Evolutionary conservation across 306 rosid species (phyloP).

Genomic region (Fragaria ananassa): DNA sequence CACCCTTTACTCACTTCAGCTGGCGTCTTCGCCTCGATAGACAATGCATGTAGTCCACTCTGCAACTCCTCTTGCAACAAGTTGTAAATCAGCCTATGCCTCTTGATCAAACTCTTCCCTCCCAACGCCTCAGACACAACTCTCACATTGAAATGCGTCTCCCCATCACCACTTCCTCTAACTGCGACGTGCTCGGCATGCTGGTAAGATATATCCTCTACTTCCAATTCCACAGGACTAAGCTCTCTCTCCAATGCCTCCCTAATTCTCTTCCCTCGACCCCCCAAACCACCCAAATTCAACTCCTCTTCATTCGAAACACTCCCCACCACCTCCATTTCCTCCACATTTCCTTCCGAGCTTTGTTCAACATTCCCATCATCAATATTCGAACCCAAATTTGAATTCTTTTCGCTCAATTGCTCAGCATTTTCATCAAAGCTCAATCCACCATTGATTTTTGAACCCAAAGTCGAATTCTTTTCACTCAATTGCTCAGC

Average conservation of each 20-base stretch:
- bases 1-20: slow-evolving; percentile 47
- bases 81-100: slow-evolving; percentile 72
- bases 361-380: slow-evolving; percentile 5
- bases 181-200: slow-evolving; percentile 82
- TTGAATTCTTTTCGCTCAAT: slow-evolving; percentile 2
- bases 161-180: slow-evolving; percentile 65
- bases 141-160: slow-evolving; percentile 80
- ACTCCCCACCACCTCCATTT: slow-evolving; percentile 10
- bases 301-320: background rate
- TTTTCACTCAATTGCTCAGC: slow-evolving; percentile 1
- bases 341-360: slow-evolving; percentile 4
- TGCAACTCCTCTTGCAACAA: slow-evolving; percentile 76
- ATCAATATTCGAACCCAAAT: background rate
- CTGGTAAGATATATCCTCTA: slow-evolving; percentile 80
- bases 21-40: slow-evolving; percentile 80
- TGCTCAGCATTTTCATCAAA: slow-evolving; percentile 13
- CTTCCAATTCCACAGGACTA: slow-evolving; percentile 50
- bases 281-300: slow-evolving; percentile 37
- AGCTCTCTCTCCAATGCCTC: slow-evolving; percentile 63
- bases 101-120: slow-evolving; percentile 84
- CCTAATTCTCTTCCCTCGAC: slow-evolving; percentile 77
- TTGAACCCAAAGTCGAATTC: slow-evolving; percentile 4
- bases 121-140: slow-evolving; percentile 66
- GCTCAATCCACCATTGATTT: background rate
- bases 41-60: slow-evolving; percentile 73